These are phyloP conservation scores for Elongisporangium undulatum DNA, from an alignment of 352 stramenopile species.

Conservation along the genomic window DNA sequence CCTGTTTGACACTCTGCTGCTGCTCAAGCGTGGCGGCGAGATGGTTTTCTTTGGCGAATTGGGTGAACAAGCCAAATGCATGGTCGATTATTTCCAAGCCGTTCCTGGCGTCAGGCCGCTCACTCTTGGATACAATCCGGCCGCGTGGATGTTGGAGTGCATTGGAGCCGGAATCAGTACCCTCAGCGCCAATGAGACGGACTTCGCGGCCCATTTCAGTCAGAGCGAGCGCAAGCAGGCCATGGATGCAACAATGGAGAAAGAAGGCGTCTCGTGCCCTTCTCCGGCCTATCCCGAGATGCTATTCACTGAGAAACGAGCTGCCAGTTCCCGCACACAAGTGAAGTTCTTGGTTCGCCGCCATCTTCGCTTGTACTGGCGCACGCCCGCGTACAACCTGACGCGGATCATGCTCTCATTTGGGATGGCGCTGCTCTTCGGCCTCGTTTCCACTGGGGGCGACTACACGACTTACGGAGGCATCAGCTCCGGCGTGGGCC, in stretches of 20 bases:
- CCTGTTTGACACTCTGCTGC: conserved; percentile 74
- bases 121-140: conserved; percentile 35
- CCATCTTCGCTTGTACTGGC: conserved; percentile 32
- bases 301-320: conserved; percentile 22
- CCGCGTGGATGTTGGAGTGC: conserved; percentile 23
- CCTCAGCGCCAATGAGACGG: conserved; percentile 2
- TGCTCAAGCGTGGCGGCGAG: conserved; percentile 46
- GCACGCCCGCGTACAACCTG: conserved; percentile 67
- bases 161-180: conserved; percentile 39
- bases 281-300: conserved; percentile 11
- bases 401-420: conserved; percentile 47
- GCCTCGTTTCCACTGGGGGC: conserved; percentile 35
- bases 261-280: conserved; percentile 17
- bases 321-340: conserved; percentile 14
- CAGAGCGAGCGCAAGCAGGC: conserved; percentile 6
- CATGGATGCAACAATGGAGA: conserved; percentile 12
- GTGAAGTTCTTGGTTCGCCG: conserved; percentile 19
- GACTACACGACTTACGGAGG: conserved; percentile 27
- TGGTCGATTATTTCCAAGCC: conserved; percentile 31
- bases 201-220: conserved; percentile 17
- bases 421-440: conserved; percentile 70
- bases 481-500: conserved; percentile 40
- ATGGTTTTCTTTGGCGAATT: conserved; percentile 36
- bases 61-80: conserved; percentile 13
- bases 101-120: conserved; percentile 12